phyloP scores from a whole-genome alignment of 129 eudicot genomes.

The Helichrysum umbraculigerum region DNA sequence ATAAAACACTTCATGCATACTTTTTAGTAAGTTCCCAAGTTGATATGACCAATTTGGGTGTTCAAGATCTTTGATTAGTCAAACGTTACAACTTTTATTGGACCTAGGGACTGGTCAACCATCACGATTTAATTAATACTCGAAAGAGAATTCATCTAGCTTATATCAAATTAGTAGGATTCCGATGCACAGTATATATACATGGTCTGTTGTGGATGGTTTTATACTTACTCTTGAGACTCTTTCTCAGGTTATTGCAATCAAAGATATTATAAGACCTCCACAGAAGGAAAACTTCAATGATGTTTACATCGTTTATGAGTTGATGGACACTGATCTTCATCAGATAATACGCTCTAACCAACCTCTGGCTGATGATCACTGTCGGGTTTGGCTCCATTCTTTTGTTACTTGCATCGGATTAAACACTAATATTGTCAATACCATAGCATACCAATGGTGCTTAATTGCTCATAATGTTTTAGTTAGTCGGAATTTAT shows the following conservation, averaged over 20 bases:
- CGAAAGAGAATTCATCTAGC: neutral
- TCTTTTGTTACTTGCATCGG: neutral
- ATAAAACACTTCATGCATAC: neutral
- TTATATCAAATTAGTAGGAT: conserved; percentile 7
- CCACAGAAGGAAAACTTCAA: conserved; percentile 79
- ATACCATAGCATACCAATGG: neutral
- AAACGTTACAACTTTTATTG: neutral
- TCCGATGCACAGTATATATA: neutral
- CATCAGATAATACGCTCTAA: conserved; percentile 91
- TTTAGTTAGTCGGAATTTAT: neutral
- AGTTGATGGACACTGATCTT: conserved; percentile 96
- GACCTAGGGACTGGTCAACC: conserved; percentile 7
- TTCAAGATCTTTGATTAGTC: conserved; percentile 22
- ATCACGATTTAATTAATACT: conserved; percentile 13
- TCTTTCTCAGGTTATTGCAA: conserved; percentile 69
- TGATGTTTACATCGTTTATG: conserved; percentile 90
- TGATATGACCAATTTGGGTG: conserved; percentile 9
- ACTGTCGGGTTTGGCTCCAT: conserved; percentile 77
- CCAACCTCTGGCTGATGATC: conserved; percentile 82
- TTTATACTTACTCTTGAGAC: neutral
- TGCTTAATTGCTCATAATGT: neutral
- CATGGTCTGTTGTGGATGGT: conserved; percentile 12
- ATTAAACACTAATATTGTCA: neutral
- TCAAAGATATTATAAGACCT: conserved; percentile 86
- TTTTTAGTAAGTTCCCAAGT: neutral